Conservation (phyloP, 2,329 filamentous ascomycete genomes). For the Xylariaceae sp. region DNA sequence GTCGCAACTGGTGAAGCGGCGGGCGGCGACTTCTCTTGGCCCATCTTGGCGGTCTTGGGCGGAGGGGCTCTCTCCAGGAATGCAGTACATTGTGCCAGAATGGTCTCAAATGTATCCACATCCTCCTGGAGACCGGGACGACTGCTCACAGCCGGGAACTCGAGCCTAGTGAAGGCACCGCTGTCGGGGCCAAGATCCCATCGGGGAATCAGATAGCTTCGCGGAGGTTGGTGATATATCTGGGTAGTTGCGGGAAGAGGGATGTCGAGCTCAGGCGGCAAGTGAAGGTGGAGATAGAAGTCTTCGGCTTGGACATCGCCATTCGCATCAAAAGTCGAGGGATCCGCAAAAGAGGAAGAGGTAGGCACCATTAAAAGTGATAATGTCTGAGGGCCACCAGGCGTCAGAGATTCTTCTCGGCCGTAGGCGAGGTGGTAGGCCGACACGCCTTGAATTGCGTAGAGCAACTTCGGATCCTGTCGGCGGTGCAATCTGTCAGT, state of each 20-base stretch:
- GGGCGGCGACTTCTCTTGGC: constrained; percentile 25
- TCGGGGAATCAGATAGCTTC: constrained; percentile 88
- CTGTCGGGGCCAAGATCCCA: constrained; percentile 89
- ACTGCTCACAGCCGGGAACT: constrained; percentile 73
- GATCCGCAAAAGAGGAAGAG: constrained; percentile 63
- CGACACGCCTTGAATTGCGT: constrained; percentile 76
- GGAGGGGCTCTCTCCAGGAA: constrained; percentile 82
- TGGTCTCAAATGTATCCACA: constrained; percentile 94
- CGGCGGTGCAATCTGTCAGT: constrained; percentile 11
- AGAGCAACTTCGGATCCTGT: constrained; percentile 62
- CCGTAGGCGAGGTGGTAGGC: constrained; percentile 91
- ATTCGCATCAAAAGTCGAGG: constrained; percentile 48
- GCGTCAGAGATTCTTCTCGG: constrained; percentile 75
- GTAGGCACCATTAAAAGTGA: constrained; percentile 96
- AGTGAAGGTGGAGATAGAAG: constrained; percentile 93
- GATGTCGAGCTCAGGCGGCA: constrained; percentile 90
- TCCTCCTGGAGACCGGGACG: constrained; percentile 80
- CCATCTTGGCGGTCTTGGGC: constrained; percentile 40
- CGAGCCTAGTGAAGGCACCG: constrained; percentile 87
- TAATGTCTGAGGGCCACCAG: constrained; percentile 82
- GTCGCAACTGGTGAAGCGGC: constrained; percentile 23
- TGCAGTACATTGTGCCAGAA: constrained; percentile 93
- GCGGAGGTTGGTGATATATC: constrained; percentile 92
- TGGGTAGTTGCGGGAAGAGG: constrained; percentile 92
- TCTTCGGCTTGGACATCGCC: constrained; percentile 68